Conservation (phyloP, 1,284 basidiomycete genomes). For the Tilletia horrida region DNA sequence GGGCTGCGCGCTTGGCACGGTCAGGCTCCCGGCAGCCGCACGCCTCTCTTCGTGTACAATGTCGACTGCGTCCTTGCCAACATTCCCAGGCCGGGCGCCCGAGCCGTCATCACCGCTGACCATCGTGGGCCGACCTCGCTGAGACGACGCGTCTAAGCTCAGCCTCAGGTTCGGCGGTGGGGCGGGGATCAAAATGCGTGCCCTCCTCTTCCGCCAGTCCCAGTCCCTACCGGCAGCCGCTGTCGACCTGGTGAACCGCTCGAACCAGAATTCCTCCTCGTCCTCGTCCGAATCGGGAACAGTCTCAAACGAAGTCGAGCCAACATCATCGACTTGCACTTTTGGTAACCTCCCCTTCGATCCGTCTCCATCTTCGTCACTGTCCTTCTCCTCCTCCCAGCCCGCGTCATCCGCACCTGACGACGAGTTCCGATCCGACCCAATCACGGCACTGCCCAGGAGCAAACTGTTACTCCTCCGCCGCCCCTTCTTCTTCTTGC, state of each 20-base stretch:
- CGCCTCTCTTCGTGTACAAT: constrained; percentile 13
- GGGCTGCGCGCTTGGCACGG: no score
- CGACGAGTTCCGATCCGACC: not conserved
- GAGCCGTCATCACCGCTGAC: no score
- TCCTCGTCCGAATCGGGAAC: not conserved
- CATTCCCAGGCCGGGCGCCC: not conserved
- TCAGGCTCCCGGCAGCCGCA: not conserved
- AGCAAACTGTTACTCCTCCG: not conserved
- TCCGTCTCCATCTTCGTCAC: not conserved
- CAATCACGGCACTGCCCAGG: not conserved
- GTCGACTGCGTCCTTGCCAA: constrained; percentile 10
- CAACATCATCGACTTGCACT: no score
- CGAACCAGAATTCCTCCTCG: constrained; percentile 47
- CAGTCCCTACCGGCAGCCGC: constrained; percentile 49
- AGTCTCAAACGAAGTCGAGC: no score
- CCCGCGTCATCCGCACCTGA: not conserved
- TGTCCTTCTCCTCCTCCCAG: constrained; percentile 4
- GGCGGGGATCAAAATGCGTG: constrained; percentile 18
- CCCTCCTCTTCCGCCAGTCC: constrained; percentile 46
- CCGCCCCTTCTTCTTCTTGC: not conserved
- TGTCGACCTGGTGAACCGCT: constrained; percentile 46
- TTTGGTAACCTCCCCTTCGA: constrained; percentile 1
- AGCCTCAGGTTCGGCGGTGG: not conserved
- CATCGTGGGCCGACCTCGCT: not conserved
- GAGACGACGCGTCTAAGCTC: not conserved